Base-by-base conservation (phyloP, 2,329 filamentous ascomycete species). In the Colletotrichum trifolii region DNA sequence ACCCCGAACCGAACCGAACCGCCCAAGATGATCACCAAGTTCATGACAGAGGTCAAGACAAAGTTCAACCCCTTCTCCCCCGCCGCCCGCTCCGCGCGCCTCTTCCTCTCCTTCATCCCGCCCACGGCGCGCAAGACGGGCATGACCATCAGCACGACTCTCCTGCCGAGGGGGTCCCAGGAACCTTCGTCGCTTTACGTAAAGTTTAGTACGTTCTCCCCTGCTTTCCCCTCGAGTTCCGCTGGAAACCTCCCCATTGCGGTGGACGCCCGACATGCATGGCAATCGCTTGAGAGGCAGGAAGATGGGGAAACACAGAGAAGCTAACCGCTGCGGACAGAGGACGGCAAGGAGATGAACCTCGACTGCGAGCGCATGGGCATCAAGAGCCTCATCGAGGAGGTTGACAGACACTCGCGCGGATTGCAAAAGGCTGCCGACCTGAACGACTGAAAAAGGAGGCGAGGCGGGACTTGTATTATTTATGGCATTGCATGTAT, bases 31-130 rank as follows among this genome's bases (percentile, higher is more conserved):
- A 92, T 96, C 67, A 95, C 92, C 65, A 89, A 90, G 76, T 96
- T 93, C 82, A 87, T 96, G 77, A 95, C 94, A 77, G 88, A 93
- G 76, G 89, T 98, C 73, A 89, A 86, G 73, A 91, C 93, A 69
- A 89, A 88, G 76, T 97, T 98, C 88, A 97, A 97, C 80, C 95
- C 96, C 43, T 98, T 98, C 86, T 91, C 89, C 35, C 80, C 86
- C 33, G 85, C 86, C 76, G 89, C 93, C 68, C 94, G 93, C 75
- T 91, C 94, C 33, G 94, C 93, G 43, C 90, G 96, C 47, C 85
- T 97, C 55, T 96, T 98, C 79, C 92, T 98, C 70, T 91, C 92
- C 38, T 85, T 91, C 69, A 88, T 99, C 38, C 93, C 95, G 9
- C 87, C 94, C 46, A 89, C 90, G 73, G 94, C 94, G 66, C 89